These are phyloP conservation scores for Yamadazyma dushanensis DNA, from an alignment of 1,139 yeast species.

Conservation along the genomic window DNA sequence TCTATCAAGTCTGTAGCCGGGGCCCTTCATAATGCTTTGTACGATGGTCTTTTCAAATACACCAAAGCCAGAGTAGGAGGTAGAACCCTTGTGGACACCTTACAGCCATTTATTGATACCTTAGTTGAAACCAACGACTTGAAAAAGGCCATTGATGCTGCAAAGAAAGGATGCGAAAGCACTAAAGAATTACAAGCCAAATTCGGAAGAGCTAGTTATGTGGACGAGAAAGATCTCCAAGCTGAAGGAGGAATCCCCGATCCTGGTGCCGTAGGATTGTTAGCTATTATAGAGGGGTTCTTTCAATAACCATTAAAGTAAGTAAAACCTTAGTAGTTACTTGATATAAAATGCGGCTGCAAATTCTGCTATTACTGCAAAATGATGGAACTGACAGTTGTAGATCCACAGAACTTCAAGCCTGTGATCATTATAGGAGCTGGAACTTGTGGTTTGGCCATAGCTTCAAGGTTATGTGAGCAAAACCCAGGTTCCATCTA, in stretches of 20 bases:
- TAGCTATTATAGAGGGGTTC: constrained; percentile 65
- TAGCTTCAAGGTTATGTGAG: constrained; percentile 38
- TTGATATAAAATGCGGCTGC: constrained; percentile 1
- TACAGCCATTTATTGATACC: constrained; percentile 79
- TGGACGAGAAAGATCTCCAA: constrained; percentile 56
- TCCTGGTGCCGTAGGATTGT: constrained; percentile 88
- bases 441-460: constrained; percentile 43
- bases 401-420: constrained; percentile 22
- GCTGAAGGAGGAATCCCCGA: constrained; percentile 74
- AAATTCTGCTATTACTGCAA: constrained; percentile 6
- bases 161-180: constrained; percentile 70
- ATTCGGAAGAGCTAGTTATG: constrained; percentile 93
- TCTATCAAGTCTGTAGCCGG: constrained; percentile 33
- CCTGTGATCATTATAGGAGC: constrained; percentile 40
- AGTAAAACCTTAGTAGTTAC: constrained; percentile 9
- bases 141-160: constrained; percentile 62
- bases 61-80: constrained; percentile 92
- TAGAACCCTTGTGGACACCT: constrained; percentile 82
- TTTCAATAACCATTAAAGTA: too few species aligned
- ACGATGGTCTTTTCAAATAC: constrained; percentile 58
- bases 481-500: constrained; percentile 37
- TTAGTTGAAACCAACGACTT: constrained; percentile 53
- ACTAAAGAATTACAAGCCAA: constrained; percentile 78
- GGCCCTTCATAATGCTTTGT: constrained; percentile 36
- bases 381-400: too few species aligned